Evolutionary conservation across 2,329 filamentous ascomycete genomes (phyloP).

Genomic region (Ophiostoma populinum): DNA sequence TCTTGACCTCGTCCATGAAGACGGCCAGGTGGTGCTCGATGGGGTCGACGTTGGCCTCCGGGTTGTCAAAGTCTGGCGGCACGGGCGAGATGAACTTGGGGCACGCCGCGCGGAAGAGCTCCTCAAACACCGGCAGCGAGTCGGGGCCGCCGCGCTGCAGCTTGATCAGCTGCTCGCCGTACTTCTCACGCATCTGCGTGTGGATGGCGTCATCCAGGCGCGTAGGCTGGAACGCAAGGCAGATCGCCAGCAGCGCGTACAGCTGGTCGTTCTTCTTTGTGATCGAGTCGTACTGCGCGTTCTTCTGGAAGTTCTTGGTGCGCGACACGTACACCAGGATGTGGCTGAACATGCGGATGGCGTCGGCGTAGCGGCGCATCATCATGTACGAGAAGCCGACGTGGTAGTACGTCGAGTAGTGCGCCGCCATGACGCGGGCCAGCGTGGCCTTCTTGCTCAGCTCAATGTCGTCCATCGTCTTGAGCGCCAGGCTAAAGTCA

Average conservation of each 20-base stretch:
- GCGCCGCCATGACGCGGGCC: slow-evolving; percentile 95
- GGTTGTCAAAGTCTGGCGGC: slow-evolving; percentile 93
- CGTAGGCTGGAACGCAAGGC: slow-evolving; percentile 93
- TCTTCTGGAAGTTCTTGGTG: slow-evolving; percentile 99
- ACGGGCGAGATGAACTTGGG: slow-evolving; percentile 99
- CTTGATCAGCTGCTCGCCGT: slow-evolving; percentile 92
- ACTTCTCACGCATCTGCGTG: slow-evolving; percentile 95
- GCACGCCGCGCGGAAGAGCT: slow-evolving; percentile 94
- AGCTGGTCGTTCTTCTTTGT: slow-evolving; percentile 99
- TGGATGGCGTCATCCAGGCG: slow-evolving; percentile 98
- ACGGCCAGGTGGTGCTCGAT: slow-evolving; percentile 92
- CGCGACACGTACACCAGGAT: slow-evolving; percentile 97
- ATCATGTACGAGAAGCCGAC: slow-evolving; percentile 99
- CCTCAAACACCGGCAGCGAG: slow-evolving; percentile 89
- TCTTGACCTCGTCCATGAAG: slow-evolving; percentile 99
- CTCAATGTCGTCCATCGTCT: slow-evolving; percentile 98
- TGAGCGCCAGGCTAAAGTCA: slow-evolving; percentile 94
- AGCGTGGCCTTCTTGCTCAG: slow-evolving; percentile 99
- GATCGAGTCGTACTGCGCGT: slow-evolving; percentile 92
- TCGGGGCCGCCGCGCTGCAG: slow-evolving; percentile 94
- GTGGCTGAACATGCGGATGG: slow-evolving; percentile 99
- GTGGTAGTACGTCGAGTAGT: slow-evolving; percentile 99
- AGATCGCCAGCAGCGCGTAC: slow-evolving; percentile 98
- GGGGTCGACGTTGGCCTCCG: slow-evolving; percentile 87
- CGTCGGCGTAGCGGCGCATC: slow-evolving; percentile 98